Evolutionary conservation across 2,329 filamentous ascomycete species (phyloP), one percentile per base, ranked within the genome.

Genomic region (Cladosporium velox): DNA sequence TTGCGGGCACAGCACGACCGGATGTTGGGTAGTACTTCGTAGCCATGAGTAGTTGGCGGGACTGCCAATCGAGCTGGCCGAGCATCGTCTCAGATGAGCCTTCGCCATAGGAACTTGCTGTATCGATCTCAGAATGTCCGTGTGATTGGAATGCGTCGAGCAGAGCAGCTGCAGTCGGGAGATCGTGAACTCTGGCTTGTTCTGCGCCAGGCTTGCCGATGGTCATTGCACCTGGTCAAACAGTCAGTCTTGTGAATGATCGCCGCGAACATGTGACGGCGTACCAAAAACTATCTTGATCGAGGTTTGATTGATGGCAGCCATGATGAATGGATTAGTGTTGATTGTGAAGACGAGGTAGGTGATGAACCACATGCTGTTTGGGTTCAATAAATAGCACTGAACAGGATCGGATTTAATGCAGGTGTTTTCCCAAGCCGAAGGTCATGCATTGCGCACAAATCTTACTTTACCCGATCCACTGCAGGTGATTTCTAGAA

Each of bases 181-280:
- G 47, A 28, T 70, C 67, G 55, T 72, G 68, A 12, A 75, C 72
- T 6, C 72, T 69, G 18, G 71, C 54, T 62, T 73, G 70, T 63
- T 72, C 71, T 38, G 30, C 35, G 41, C 55, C 58, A 32, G 55
- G 15, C 35, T 97, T 94, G 77, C 94, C 93, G 67, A 96, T 83
- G 77, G 90, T 90, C 94, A 98, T 97, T 76, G 87, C 83, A 52
- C 71, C 72, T 57, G 75, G 72, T 78, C 59, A 82, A 72, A 61
- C 2, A 12, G n/a, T 59, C 8, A 47, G 41, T 4, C 41, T 12
- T 24, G 2, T 35, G 55, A 34, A 3, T 21, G n/a, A 4, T 57
- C 2, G 8, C 2, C 7, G 4, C 1, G 1, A 30, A 58, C 8
- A 21, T n/a, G 18, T 12, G 7, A 35, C 6, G 10, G 21, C 34